phyloP scores from a whole-genome alignment of 768 basidiomycete genomes.

The Lentinula lateritia region DNA sequence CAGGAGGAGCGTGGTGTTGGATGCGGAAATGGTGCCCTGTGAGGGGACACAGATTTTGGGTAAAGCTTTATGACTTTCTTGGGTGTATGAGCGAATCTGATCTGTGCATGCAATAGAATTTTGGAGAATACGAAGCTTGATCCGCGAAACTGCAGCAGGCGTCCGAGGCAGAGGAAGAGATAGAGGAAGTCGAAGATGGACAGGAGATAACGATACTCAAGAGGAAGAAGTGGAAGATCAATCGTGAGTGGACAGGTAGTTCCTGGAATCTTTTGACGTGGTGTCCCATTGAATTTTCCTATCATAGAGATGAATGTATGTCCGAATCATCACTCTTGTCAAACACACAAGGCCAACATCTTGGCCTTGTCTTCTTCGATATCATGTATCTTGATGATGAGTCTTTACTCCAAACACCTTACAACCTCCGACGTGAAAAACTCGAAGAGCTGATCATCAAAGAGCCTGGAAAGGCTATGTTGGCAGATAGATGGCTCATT shows the following conservation, averaged over 20 bases:
- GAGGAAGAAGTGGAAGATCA: not conserved
- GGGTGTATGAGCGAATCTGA: not conserved
- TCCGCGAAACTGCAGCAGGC: conserved; percentile 54
- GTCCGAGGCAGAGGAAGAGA: conserved; percentile 25
- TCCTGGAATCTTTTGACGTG: not conserved
- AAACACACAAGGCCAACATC: conserved; percentile 38
- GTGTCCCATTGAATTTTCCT: not conserved
- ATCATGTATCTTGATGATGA: conserved; percentile 62
- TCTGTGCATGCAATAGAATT: conserved; percentile 45
- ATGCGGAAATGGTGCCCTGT: conserved; percentile 91
- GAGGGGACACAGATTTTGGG: conserved; percentile 47
- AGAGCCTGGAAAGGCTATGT: conserved; percentile 56
- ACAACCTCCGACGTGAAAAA: conserved; percentile 50
- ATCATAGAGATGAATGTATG: not conserved
- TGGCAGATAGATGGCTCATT: conserved; percentile 54
- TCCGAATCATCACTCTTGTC: conserved; percentile 21
- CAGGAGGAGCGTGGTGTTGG: conserved; percentile 46
- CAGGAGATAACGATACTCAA: conserved; percentile 11
- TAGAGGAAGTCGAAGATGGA: conserved; percentile 16
- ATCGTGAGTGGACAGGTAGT: not conserved
- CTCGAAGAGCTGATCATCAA: conserved; percentile 53
- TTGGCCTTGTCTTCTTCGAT: conserved; percentile 87
- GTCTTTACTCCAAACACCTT: conserved; percentile 51
- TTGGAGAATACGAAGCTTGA: conserved; percentile 62
- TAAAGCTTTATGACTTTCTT: not conserved